Evolutionary conservation across 805 yeast genomes (phyloP).

Genomic region (Clavispora fructus): DNA sequence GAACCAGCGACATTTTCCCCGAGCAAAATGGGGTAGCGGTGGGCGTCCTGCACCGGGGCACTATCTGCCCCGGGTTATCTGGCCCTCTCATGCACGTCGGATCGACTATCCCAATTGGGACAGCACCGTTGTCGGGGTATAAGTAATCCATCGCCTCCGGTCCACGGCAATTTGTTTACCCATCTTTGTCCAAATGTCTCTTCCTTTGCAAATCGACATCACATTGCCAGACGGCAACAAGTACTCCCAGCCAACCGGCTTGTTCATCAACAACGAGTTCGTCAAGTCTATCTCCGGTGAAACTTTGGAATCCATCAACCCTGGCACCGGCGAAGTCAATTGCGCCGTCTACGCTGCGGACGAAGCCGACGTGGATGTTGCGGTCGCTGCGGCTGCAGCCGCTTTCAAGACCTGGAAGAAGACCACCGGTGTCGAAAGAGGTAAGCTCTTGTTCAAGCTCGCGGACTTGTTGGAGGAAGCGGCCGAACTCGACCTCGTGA

Average conservation of each 20-base stretch:
- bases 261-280: slow-evolving; percentile 52
- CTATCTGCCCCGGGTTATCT: neutral
- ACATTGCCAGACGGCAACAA: slow-evolving; percentile 47
- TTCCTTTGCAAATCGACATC: slow-evolving; percentile 34
- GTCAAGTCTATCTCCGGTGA: slow-evolving; percentile 16
- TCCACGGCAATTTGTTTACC: neutral
- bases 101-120: neutral
- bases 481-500: slow-evolving; percentile 22
- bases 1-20: too few relatives aligned
- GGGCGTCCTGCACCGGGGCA: neutral
- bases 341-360: slow-evolving; percentile 39
- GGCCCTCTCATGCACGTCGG: neutral
- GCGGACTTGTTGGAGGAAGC: slow-evolving; percentile 32
- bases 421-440: slow-evolving; percentile 39
- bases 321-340: slow-evolving; percentile 39
- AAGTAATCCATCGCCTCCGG: neutral
- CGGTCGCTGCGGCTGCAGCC: slow-evolving; percentile 33
- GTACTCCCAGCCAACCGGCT: slow-evolving; percentile 55
- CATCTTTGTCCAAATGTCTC: slow-evolving; percentile 19
- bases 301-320: slow-evolving; percentile 39
- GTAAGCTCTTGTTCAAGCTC: slow-evolving; percentile 30
- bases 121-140: neutral
- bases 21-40: neutral
- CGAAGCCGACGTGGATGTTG: slow-evolving; percentile 38
- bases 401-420: slow-evolving; percentile 45